Conservation (phyloP, 208 protist species). For the Trypanosoma congolense region DNA sequence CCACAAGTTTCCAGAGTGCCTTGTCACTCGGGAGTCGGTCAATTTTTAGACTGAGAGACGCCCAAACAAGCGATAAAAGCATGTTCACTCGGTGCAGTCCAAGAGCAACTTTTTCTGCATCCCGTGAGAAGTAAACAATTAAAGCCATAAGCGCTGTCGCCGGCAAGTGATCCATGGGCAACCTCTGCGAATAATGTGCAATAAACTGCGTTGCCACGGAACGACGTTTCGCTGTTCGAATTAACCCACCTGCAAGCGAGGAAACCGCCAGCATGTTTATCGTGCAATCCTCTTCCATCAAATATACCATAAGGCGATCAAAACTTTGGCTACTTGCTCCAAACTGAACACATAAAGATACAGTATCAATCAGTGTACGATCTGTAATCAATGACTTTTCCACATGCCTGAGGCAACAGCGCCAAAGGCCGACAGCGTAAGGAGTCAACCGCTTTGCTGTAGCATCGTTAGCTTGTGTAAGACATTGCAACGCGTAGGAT, state of each 20-base stretch:
- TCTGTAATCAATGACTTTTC: conserved; percentile 13
- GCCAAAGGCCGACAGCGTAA: conserved; percentile 20
- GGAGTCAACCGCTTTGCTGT: conserved; percentile 14
- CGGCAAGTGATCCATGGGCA: conserved; percentile 20
- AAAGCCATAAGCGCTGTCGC: conserved; percentile 16
- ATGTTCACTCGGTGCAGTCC: conserved; percentile 17
- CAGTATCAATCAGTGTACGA: conserved; percentile 6
- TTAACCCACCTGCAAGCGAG: conserved; percentile 17
- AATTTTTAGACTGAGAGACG: conserved; percentile 25
- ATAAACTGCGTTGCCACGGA: conserved; percentile 24
- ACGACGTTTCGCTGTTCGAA: conserved; percentile 20
- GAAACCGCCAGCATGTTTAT: conserved; percentile 20
- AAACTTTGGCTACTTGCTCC: conserved; percentile 26
- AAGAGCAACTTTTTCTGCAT: conserved; percentile 22
- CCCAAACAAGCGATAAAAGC: conserved; percentile 25
- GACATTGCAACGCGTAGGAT: conserved; percentile 16
- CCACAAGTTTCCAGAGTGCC: conserved; percentile 14
- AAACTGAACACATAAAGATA: conserved; percentile 28
- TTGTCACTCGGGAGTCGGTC: conserved; percentile 7
- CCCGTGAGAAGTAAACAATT: conserved; percentile 19
- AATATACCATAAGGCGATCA: conserved; percentile 21
- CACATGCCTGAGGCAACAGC: conserved; percentile 22
- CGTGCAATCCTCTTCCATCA: conserved; percentile 14
- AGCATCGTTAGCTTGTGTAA: conserved; percentile 11
- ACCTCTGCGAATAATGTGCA: conserved; percentile 18